Evolutionary conservation across 352 stramenopile species (phyloP).

Genomic region (Phytophthora ramorum): DNA sequence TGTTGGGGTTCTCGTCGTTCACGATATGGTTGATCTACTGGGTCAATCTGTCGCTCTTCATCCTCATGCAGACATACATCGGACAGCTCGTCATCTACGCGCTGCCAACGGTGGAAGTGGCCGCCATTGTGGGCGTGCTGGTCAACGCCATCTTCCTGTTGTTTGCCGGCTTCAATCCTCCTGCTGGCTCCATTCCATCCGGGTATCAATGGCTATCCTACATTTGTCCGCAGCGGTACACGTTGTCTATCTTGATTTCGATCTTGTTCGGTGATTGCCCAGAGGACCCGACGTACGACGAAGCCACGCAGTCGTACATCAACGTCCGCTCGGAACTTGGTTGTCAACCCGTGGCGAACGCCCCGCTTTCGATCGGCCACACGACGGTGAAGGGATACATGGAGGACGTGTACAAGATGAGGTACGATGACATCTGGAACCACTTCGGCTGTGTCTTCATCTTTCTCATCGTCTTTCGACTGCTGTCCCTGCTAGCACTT

Average conservation of each 20-base stretch:
- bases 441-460: slow-evolving; percentile 38
- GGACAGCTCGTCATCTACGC: slow-evolving; percentile 9
- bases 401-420: slow-evolving; percentile 39
- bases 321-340: slow-evolving; percentile 29
- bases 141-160: slow-evolving; percentile 61
- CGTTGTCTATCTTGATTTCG: slow-evolving; percentile 27
- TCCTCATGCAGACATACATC: slow-evolving; percentile 19
- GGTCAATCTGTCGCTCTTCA: slow-evolving; percentile 26
- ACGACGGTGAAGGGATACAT: slow-evolving; percentile 43
- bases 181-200: slow-evolving; percentile 33
- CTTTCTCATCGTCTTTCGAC: slow-evolving; percentile 37
- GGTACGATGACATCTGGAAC: slow-evolving; percentile 33
- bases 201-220: slow-evolving; percentile 51
- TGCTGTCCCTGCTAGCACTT: slow-evolving; percentile 41
- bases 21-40: slow-evolving; percentile 30
- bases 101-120: slow-evolving; percentile 24
- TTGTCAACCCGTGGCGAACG: slow-evolving; percentile 38
- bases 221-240: slow-evolving; percentile 39
- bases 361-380: slow-evolving; percentile 27
- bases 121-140: slow-evolving; percentile 28
- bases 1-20: slow-evolving; percentile 38
- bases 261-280: slow-evolving; percentile 30
- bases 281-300: slow-evolving; percentile 27
- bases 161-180: slow-evolving; percentile 63
- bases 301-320: slow-evolving; percentile 16